Base-by-base conservation (phyloP, 148 eudicot genomes). In the Selenicereus undatus region DNA sequence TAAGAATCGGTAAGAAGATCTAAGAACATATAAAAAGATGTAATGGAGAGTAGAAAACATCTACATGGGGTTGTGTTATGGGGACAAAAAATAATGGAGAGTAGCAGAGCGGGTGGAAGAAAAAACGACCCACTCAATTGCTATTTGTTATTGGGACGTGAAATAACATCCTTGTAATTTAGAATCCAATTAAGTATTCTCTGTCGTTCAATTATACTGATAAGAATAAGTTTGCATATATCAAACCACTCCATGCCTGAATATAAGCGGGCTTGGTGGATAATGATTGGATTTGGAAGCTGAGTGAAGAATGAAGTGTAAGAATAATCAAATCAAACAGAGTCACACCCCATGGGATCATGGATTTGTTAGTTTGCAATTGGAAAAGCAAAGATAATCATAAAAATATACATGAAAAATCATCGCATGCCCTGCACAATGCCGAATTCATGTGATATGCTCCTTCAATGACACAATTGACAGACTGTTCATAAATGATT, bases 361-460 rank as follows among this genome's bases (percentile, higher is more conserved):
- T 73, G 17, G 76, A 45, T 42, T 74, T 48, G 73, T 24, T 56
- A 29, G 32, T 68, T 50, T 30, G 35, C 68, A 79, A 30, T 10
- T 43, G 48, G 48, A 29, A 4, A 21, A 78, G 32, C 80, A 39
- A 14, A 62, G 48, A 11, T 11, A 2, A 43, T 10, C 50, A 14
- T 20, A 21, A 21, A 71, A 70, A 45, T 30, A 50, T 18, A 50
- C 24, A 17, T 22, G 69, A 51, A 45, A 43, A 48, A 43, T 5
- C 36, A 58, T 45, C n/a, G 62, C 81, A 68, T 30, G 52, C 52
- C 52, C 72, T 5, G 35, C 50, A 36, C 42, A 79, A 76, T 48
- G 80, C 85, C 82, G 79, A 79, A 76, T 56, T 66, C 71, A 56
- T 51, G 60, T 68, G 71, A 79, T 36, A 1, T 56, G 32, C 35